These are phyloP conservation scores for Marvania coccoides DNA, from an alignment of 139 green algal genomes.

Conservation along the genomic window DNA sequence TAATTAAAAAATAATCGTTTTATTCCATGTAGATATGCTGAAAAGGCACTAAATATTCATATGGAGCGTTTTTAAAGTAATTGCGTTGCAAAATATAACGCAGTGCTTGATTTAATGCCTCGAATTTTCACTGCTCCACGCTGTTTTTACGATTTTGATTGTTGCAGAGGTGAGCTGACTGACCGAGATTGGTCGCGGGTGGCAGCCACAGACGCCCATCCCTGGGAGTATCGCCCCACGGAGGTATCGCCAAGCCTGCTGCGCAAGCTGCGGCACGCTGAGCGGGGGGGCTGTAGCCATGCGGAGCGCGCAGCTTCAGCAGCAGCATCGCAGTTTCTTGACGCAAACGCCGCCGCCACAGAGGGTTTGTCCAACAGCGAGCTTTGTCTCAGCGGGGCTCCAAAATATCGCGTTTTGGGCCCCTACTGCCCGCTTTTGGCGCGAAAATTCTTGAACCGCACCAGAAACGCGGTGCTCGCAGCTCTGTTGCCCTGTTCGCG, in stretches of 20 bases:
- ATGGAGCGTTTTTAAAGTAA: too few species aligned
- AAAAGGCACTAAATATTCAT: too few species aligned
- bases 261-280: neutral
- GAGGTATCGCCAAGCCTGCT: neutral
- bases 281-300: neutral
- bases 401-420: neutral
- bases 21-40: too few species aligned
- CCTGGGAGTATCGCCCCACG: neutral
- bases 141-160: too few species aligned
- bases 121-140: too few species aligned
- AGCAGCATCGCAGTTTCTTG: neutral
- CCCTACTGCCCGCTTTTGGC: neutral
- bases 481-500: neutral
- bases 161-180: conserved; percentile 8
- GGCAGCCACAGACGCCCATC: conserved; percentile 1
- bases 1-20: too few species aligned
- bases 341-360: too few species aligned
- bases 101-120: too few species aligned
- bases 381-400: neutral
- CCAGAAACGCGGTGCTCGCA: neutral
- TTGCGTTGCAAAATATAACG: too few species aligned
- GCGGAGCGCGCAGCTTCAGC: neutral
- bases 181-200: conserved; percentile 7
- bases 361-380: neutral
- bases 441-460: neutral